Percentiles rank a stretch among this genome's conserved stretches.
Evolutionary conservation across 2,329 filamentous ascomycete species (phyloP).

Genomic region (Fusarium foetens): DNA sequence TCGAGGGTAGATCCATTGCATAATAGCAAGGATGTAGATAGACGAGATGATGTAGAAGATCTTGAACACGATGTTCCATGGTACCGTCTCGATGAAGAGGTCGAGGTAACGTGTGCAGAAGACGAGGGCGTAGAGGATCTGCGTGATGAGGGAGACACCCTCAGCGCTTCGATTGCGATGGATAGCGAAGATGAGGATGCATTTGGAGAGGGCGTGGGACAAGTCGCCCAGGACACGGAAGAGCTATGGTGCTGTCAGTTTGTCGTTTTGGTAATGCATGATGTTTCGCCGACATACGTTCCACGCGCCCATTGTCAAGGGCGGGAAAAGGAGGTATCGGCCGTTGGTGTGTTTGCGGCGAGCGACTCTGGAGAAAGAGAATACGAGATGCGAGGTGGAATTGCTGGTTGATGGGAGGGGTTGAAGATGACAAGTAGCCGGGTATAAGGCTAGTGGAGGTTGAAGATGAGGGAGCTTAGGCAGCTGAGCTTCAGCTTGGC

Average conservation of each 20-base stretch:
- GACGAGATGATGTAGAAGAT: conserved; percentile 87
- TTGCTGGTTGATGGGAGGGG: neutral
- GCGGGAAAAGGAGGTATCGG: conserved; percentile 17
- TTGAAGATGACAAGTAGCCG: conserved; percentile 31
- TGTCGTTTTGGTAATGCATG: neutral
- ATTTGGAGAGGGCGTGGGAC: conserved; percentile 86
- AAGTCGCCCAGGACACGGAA: conserved; percentile 86
- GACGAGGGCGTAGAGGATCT: conserved; percentile 85
- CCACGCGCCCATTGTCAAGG: conserved; percentile 53
- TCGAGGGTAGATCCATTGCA: conserved; percentile 86
- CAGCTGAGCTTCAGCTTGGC: conserved; percentile 24
- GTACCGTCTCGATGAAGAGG: conserved; percentile 68
- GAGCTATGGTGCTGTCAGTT: conserved; percentile 52
- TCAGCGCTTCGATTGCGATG: conserved; percentile 89
- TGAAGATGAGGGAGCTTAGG: conserved; percentile 16
- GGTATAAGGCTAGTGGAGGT: neutral
- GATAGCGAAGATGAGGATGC: conserved; percentile 90
- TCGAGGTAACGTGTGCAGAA: conserved; percentile 91
- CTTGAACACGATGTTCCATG: conserved; percentile 86
- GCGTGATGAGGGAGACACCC: conserved; percentile 91
- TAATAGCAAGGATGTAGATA: conserved; percentile 86
- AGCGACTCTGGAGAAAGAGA: neutral
- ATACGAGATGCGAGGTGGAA: neutral
- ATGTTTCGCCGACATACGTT: conserved; percentile 48
- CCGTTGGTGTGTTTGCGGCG: conserved; percentile 28